Percentiles rank a stretch among this genome's conserved stretches.
Conservation (phyloP, 345 rosid species). For the Citrus trifoliata region DNA sequence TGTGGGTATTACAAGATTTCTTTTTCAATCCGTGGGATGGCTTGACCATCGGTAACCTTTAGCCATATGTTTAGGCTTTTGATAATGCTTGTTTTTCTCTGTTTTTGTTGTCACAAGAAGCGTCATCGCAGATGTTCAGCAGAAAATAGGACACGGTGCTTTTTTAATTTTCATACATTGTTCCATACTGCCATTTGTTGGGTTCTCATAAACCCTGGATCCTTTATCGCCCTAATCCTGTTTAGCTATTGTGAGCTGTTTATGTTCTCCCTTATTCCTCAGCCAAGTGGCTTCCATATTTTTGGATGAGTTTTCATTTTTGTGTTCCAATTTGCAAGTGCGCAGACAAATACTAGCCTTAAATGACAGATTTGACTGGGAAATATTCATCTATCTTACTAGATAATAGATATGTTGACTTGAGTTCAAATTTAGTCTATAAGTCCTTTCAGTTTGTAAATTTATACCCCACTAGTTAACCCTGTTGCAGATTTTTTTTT, state of each 20-base stretch:
- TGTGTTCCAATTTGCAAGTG: background rate
- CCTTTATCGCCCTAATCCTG: background rate
- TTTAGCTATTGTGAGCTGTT: background rate
- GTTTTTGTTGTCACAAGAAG: background rate
- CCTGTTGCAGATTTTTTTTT: background rate
- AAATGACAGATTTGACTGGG: background rate
- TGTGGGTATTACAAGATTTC: background rate
- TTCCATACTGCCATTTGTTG: background rate
- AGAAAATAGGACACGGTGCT: background rate
- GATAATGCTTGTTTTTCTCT: background rate
- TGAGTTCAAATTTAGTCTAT: background rate
- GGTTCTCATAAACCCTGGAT: background rate
- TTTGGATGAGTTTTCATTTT: background rate
- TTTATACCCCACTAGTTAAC: background rate
- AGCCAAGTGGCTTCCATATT: background rate
- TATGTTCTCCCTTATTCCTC: background rate
- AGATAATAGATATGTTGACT: background rate
- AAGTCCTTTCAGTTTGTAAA: background rate
- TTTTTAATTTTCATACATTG: background rate
- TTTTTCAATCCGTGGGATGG: background rate
- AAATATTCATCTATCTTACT: background rate
- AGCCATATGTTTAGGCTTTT: background rate
- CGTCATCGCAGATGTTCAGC: background rate
- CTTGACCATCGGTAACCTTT: background rate
- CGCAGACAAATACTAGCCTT: background rate